These are phyloP conservation scores for Iris macrosiphon DNA, from an alignment of 106 monocot species.

Conservation along the genomic window DNA sequence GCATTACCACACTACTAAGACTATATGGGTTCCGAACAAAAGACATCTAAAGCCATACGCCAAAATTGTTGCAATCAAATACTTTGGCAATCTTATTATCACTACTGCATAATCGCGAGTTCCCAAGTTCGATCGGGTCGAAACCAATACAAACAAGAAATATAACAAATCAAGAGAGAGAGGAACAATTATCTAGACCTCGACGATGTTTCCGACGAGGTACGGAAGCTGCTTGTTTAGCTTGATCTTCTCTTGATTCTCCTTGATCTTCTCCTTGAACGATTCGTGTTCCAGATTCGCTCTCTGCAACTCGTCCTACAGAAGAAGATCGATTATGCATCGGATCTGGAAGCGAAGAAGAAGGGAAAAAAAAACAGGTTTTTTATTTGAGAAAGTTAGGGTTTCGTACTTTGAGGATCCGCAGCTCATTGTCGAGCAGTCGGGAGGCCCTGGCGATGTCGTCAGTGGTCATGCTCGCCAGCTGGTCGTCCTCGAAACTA, in stretches of 20 bases:
- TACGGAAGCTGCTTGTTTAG: conserved; percentile 80
- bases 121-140: too few species aligned
- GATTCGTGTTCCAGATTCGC: conserved; percentile 55
- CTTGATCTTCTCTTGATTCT: conserved; percentile 91
- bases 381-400: not conserved
- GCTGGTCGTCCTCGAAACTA: conserved; percentile 57
- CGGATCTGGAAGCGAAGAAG: not conserved
- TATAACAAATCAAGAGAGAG: too few species aligned
- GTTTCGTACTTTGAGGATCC: conserved; percentile 47
- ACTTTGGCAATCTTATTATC: too few species aligned
- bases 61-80: too few species aligned
- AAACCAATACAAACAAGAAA: too few species aligned
- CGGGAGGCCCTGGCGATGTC: conserved; percentile 58
- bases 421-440: conserved; percentile 74
- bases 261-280: conserved; percentile 72
- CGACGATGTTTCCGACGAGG: conserved; percentile 80
- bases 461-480: conserved; percentile 65
- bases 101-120: too few species aligned
- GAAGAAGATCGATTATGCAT: conserved; percentile 1
- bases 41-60: too few species aligned
- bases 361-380: conserved; percentile 7
- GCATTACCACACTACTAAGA: too few species aligned
- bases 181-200: too few species aligned
- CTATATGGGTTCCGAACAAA: too few species aligned
- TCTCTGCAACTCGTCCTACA: conserved; percentile 72